phyloP scores from a whole-genome alignment of 345 rosid genomes.

The Melaleuca alternifolia region DNA sequence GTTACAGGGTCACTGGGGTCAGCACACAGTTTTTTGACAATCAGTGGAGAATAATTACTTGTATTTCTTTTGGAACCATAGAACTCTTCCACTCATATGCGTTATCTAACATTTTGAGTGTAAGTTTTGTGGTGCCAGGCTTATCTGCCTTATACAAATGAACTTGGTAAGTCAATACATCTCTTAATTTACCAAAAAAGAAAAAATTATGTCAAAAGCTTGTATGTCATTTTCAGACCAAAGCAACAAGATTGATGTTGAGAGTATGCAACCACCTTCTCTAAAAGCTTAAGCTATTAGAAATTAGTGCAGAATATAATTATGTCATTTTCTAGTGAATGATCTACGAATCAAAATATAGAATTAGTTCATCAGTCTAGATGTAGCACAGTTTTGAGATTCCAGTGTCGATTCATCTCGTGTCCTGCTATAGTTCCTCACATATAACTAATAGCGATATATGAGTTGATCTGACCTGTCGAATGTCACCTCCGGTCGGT shows the following conservation, averaged over 20 bases:
- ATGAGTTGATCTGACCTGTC: background rate
- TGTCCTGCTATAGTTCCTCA: background rate
- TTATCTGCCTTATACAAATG: no score
- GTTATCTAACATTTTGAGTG: no score
- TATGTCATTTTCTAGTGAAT: rapidly evolving
- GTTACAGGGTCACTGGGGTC: background rate
- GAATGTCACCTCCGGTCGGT: background rate
- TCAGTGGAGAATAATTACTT: background rate
- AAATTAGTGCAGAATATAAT: background rate
- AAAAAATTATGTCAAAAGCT: background rate
- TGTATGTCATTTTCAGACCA: background rate
- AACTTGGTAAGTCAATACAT: no score
- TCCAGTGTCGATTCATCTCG: background rate
- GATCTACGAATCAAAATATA: rapidly evolving
- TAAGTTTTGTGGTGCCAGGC: no score
- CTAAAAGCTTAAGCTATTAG: background rate
- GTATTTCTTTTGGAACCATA: no score
- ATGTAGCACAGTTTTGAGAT: background rate
- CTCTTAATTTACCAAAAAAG: no score
- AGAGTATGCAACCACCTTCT: background rate
- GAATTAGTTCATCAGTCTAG: background rate
- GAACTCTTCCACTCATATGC: no score
- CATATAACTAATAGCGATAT: background rate
- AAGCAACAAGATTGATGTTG: background rate
- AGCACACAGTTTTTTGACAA: background rate